Evolutionary conservation across 2,329 filamentous ascomycete genomes (phyloP).

Genomic region (Ilyonectria destructans): DNA sequence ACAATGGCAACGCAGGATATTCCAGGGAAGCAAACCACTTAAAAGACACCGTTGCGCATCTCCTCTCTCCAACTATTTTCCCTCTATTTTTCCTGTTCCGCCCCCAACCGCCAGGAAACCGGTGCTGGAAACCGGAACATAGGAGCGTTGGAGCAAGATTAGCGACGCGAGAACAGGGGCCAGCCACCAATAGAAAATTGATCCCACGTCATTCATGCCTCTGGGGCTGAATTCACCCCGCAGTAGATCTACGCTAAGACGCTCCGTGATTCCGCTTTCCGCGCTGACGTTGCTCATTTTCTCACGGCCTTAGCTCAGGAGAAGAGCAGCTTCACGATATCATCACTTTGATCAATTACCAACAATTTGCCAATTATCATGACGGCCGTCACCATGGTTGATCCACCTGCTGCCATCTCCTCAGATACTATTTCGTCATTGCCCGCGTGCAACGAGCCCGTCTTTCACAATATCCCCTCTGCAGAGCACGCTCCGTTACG

Average conservation of each 20-base stretch:
- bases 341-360: not conserved
- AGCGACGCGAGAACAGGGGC: not conserved
- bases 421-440: not conserved
- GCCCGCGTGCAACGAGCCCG: not conserved
- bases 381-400: not conserved
- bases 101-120: not conserved
- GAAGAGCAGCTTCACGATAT: no score
- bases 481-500: constrained; percentile 5
- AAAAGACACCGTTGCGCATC: not conserved
- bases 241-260: not conserved
- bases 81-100: not conserved
- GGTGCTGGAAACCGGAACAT: not conserved
- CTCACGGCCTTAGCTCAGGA: not conserved
- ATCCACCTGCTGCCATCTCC: not conserved
- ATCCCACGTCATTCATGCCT: not conserved
- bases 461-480: not conserved
- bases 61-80: not conserved
- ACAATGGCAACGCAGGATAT: not conserved
- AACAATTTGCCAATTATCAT: not conserved
- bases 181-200: constrained; percentile 7
- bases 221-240: not conserved
- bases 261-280: not conserved
- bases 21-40: not conserved
- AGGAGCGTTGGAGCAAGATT: not conserved
- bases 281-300: not conserved